Conservation (phyloP, 1,284 basidiomycete genomes). For the Malassezia equina region DNA sequence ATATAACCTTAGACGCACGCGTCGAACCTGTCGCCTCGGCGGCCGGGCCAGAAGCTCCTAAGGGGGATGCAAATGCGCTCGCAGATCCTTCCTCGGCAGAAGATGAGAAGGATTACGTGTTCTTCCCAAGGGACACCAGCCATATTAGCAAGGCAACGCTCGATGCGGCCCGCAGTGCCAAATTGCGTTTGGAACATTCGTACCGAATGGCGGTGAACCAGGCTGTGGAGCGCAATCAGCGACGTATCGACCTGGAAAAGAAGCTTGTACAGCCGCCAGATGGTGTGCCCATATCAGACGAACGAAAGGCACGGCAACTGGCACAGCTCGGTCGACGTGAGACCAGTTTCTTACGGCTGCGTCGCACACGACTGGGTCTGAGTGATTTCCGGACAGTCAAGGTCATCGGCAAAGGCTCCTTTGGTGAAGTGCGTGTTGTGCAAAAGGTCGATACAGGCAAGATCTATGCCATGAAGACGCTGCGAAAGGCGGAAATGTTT, state of each 20-base stretch:
- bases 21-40: background rate
- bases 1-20: background rate
- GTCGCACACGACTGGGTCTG: slow-evolving; percentile 82
- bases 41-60: background rate
- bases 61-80: background rate
- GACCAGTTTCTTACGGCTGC: slow-evolving; percentile 65
- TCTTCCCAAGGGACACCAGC: slow-evolving; percentile 77
- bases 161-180: slow-evolving; percentile 84
- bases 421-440: slow-evolving; percentile 90
- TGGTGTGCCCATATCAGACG: slow-evolving; percentile 52
- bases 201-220: slow-evolving; percentile 92
- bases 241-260: slow-evolving; percentile 84
- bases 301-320: slow-evolving; percentile 81
- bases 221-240: slow-evolving; percentile 74
- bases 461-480: slow-evolving; percentile 98
- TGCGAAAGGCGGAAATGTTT: slow-evolving; percentile 97
- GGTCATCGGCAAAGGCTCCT: slow-evolving; percentile 97
- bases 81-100: background rate
- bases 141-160: slow-evolving; percentile 78
- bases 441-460: slow-evolving; percentile 95
- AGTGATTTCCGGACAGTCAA: slow-evolving; percentile 93
- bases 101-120: slow-evolving; percentile 67
- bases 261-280: slow-evolving; percentile 54
- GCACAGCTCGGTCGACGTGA: slow-evolving; percentile 81
- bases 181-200: slow-evolving; percentile 92